These are phyloP conservation scores for Neonectria magnoliae DNA, from an alignment of 2,329 filamentous ascomycete species.

Conservation along the genomic window DNA sequence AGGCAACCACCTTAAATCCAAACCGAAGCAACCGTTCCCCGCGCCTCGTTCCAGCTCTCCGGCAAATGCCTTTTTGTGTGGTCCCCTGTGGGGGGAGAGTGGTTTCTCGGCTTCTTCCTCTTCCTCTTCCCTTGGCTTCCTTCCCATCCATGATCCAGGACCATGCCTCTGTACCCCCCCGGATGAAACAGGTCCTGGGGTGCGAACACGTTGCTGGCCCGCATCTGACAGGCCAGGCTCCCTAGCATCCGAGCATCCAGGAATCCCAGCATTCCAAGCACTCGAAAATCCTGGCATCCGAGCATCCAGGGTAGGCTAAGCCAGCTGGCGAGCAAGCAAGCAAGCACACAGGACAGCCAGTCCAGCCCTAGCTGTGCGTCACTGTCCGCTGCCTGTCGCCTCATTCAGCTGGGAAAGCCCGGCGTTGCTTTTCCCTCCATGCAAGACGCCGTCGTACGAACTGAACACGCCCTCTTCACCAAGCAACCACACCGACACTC, in stretches of 20 bases:
- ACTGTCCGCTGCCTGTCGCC: neutral
- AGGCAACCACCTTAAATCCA: neutral
- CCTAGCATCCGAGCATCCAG: neutral
- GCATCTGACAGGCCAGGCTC: conserved; percentile 18
- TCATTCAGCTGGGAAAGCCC: neutral
- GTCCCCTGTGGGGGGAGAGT: neutral
- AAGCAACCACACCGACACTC: no score
- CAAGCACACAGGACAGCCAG: neutral
- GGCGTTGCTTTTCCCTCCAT: neutral
- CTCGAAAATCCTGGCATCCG: neutral
- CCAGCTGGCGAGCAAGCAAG: no score
- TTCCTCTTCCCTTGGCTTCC: neutral
- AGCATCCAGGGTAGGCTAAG: neutral
- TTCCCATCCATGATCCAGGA: neutral
- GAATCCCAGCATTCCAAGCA: neutral
- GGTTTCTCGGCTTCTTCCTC: neutral
- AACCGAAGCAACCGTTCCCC: neutral
- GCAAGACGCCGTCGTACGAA: neutral
- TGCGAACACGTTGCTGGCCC: conserved; percentile 11
- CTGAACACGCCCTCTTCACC: neutral
- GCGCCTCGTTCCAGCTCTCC: neutral
- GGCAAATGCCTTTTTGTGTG: neutral
- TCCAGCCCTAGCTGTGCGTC: neutral
- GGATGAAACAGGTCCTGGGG: conserved; percentile 11
- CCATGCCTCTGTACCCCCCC: neutral